Evolutionary conservation across 805 yeast species (phyloP), one percentile per base, ranked within the genome.

Genomic region (Candida coleopterorum): DNA sequence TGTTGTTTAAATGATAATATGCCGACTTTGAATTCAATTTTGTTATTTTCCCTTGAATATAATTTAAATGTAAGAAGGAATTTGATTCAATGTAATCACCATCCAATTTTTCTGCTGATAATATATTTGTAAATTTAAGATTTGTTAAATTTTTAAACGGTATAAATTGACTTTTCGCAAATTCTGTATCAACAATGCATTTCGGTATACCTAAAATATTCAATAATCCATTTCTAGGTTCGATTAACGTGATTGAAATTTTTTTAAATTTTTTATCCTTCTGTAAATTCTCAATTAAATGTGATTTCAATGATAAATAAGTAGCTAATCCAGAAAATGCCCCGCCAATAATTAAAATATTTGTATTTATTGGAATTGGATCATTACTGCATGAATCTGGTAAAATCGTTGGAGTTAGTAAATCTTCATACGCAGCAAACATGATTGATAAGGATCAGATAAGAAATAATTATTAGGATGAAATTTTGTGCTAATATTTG

Each of bases 291-390:
- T 25, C 28, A 22, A 21, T 22, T 17, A 41, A 38, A 9, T 23
- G 29, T 25, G 25, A 33, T n/a, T 35, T 22, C 12, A 34, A 64
- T 7, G 61, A 50, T 26, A 50, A 53, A 5, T 64, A 40, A 1
- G 69, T 60, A 11, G 68, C 50, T 17, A 65, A 48, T 2, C 72
- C 72, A n/a, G 64, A 56, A 41, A 60, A 66, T 1, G 70, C 57
- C 2, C 72, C 71, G 2, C 71, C 72, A n/a, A 64, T 57, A 6
- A 65, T 52, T 25, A 65, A 50, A 5, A 66, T 52, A 39, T 64
- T 60, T 17, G 69, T 58, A 25, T 54, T 49, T 36, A 62, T 51
- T 9, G 51, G 38, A 5, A 39, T 25, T 6, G 49, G 28, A 10
- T 30, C 26, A 21, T 34, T 40, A 24, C 14, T 29, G 3, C 16